A percentile compares a stretch with the other conserved stretches of the same genome.
Evolutionary conservation across 2,329 filamentous ascomycete species (phyloP).

Genomic region (Pyrenophora tritici-repentis): DNA sequence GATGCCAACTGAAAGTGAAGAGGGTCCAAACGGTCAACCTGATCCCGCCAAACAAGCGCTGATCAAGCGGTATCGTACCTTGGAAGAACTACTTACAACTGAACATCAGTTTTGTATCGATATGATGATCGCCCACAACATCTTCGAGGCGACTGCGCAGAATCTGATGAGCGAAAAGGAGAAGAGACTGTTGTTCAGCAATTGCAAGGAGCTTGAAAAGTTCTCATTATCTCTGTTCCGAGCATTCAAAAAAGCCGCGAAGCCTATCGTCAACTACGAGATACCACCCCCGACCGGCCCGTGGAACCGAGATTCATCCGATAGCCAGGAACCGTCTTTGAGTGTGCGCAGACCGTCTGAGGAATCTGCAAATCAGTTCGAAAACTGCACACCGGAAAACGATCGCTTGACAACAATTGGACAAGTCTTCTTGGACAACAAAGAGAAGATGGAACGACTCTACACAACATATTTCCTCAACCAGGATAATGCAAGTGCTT

Average conservation of each 20-base stretch:
- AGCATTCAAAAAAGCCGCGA: slow-evolving; percentile 78
- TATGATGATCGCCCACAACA: slow-evolving; percentile 96
- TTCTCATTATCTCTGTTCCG: slow-evolving; percentile 82
- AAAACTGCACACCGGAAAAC: slow-evolving; percentile 50
- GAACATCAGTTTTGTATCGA: slow-evolving; percentile 90
- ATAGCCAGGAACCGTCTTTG: slow-evolving; percentile 24
- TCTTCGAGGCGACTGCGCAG: slow-evolving; percentile 91
- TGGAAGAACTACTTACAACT: slow-evolving; percentile 91
- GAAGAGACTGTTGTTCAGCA: slow-evolving; percentile 88
- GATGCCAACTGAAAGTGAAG: slow-evolving; percentile 12
- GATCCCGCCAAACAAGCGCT: slow-evolving; percentile 52
- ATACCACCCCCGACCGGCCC: slow-evolving; percentile 44
- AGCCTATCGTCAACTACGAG: slow-evolving; percentile 68
- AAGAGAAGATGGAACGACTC: slow-evolving; percentile 65
- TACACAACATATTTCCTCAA: slow-evolving; percentile 70
- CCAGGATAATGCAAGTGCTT: slow-evolving; percentile 66
- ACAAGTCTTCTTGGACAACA: slow-evolving; percentile 60
- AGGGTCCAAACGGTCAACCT: slow-evolving; percentile 23
- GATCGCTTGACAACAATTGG: slow-evolving; percentile 65
- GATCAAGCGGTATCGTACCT: slow-evolving; percentile 77
- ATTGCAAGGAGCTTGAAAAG: slow-evolving; percentile 85
- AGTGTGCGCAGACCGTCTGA: slow-evolving; percentile 25
- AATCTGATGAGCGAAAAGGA: slow-evolving; percentile 81
- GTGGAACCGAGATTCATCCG: slow-evolving; percentile 31
- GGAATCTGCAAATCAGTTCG: slow-evolving; percentile 36